Conservation (phyloP, 768 basidiomycete genomes). For the Naganishia vishniacii region DNA sequence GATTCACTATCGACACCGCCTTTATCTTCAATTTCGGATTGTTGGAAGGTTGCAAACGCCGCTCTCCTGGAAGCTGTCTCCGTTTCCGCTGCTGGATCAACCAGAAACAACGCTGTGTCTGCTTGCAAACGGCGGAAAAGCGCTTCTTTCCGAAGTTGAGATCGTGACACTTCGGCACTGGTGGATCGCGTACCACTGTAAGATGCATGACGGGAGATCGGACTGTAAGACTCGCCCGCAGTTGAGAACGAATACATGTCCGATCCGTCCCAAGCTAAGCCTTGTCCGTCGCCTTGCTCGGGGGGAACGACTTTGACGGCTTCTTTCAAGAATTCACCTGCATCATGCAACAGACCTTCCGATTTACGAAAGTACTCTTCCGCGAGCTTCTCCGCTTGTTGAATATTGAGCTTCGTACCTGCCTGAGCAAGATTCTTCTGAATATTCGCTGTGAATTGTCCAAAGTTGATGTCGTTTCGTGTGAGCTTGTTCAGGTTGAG, state of each 20-base stretch:
- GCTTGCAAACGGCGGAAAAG: constrained; percentile 66
- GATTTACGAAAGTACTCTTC: constrained; percentile 74
- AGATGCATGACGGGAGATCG: not conserved
- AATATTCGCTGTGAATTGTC: constrained; percentile 64
- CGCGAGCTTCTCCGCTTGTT: constrained; percentile 56
- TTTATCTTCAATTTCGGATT: constrained; percentile 25
- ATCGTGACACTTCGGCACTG: constrained; percentile 53
- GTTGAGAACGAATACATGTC: constrained; percentile 76
- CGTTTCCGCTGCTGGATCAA: constrained; percentile 67
- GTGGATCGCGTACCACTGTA: constrained; percentile 30
- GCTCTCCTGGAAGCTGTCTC: constrained; percentile 42
- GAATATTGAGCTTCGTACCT: constrained; percentile 50
- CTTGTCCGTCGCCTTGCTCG: constrained; percentile 56
- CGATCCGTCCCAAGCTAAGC: constrained; percentile 66
- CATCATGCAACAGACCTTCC: constrained; percentile 50
- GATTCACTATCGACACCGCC: constrained; percentile 24
- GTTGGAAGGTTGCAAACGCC: constrained; percentile 36
- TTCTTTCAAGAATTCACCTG: constrained; percentile 64
- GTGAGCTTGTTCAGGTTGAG: constrained; percentile 64
- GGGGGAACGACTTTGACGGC: constrained; percentile 91
- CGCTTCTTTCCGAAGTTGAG: constrained; percentile 60
- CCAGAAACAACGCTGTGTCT: constrained; percentile 67
- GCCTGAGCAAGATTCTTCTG: constrained; percentile 59
- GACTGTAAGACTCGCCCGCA: not conserved
- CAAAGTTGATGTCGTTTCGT: constrained; percentile 51